phyloP scores from a whole-genome alignment of 305 asterid genomes.

The Fraxinus baroniana region DNA sequence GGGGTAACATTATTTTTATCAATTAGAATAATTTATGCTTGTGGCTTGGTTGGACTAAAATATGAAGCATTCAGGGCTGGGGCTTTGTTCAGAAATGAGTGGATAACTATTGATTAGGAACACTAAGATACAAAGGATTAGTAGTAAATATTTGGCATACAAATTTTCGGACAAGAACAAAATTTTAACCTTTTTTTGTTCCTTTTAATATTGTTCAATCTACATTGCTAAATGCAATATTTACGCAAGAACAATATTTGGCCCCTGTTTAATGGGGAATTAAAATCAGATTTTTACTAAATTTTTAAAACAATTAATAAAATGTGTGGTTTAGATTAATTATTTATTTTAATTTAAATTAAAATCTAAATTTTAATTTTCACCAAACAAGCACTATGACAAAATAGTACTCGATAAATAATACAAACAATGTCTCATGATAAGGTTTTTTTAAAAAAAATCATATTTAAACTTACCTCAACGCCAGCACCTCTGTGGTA shows the following conservation, averaged over 20 bases:
- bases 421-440: background rate
- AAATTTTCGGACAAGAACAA: background rate
- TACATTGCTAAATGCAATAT: background rate
- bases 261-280: no score
- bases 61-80: background rate
- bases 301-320: no score
- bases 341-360: no score
- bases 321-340: no score
- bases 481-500: slow-evolving; percentile 94
- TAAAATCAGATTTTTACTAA: background rate
- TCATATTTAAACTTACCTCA: slow-evolving; percentile 48
- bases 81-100: background rate
- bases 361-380: no score
- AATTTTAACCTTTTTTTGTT: background rate
- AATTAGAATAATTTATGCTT: background rate
- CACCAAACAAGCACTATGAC: background rate
- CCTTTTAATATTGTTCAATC: background rate
- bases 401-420: background rate
- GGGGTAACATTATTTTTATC: background rate
- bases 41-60: background rate
- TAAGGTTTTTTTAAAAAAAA: no score
- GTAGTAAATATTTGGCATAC: background rate
- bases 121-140: background rate
- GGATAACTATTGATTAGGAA: background rate
- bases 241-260: background rate